Conservation (phyloP, 1,284 basidiomycete species). For the Fomitopsis palustris region DNA sequence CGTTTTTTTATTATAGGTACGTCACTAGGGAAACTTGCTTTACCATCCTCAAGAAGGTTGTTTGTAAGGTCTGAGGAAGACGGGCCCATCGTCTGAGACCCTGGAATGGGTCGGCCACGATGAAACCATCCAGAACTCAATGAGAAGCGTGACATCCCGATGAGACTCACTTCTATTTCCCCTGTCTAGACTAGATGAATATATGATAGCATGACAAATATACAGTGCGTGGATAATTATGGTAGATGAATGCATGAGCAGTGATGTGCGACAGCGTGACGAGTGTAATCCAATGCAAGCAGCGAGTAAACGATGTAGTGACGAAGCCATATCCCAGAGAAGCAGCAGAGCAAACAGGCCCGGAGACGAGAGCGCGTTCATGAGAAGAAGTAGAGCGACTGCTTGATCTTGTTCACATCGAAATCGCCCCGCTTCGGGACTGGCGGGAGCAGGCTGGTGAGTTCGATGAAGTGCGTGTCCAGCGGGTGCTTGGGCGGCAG, state of each 20-base stretch:
- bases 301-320: background rate
- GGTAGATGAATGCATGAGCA: background rate
- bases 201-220: background rate
- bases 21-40: no score
- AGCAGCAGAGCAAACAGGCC: background rate
- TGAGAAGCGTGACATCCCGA: background rate
- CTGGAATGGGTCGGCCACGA: no score
- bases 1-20: no score
- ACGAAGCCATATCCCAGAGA: background rate
- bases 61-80: no score
- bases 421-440: constrained; percentile 88
- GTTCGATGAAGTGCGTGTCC: constrained; percentile 63
- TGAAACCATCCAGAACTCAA: background rate
- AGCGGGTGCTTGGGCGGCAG: background rate
- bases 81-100: no score
- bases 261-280: background rate
- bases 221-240: background rate
- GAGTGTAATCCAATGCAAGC: background rate
- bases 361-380: constrained; percentile 29
- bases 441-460: constrained; percentile 78
- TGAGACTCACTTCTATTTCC: background rate
- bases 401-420: constrained; percentile 81
- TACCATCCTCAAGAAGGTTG: no score
- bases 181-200: background rate
- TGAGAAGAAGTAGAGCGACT: constrained; percentile 90